Base-by-base conservation (phyloP, 228 moss, liverwort and hornwort species). In the Sphagnum magellanicum region DNA sequence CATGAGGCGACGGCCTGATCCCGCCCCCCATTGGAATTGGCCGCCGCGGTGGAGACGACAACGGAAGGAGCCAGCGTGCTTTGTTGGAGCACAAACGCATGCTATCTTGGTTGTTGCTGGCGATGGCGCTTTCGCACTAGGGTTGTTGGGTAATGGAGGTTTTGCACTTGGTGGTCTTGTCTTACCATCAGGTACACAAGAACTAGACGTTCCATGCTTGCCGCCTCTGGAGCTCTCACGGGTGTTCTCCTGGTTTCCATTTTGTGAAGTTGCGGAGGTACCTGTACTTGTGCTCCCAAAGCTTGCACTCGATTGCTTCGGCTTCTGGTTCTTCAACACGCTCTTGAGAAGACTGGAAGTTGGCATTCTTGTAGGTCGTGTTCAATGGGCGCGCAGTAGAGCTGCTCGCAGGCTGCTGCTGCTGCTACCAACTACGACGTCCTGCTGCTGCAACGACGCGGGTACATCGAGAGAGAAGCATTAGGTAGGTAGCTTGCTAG, bases 31-130 rank as follows among this genome's bases (percentile, higher is more conserved):
- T n/a, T 92, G 92, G 50, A 90, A 81, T 71, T 84, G 81, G 13
- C 68, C 74, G 14, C 89, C 91, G 61, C 95, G 84, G 71, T 95
- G 95, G 6, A 92, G 79, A 0, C 95, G 88, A 81, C 95, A 95
- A 0, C 95, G 88, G 5, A 95, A 95, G 4, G 90, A 90, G 50
- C 95, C 95, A 3, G 89, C 95, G 9, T 95, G 95, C 73, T 87
- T 95, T 15, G 95, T 95, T 1, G 95, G 95, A 0, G 95, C 95
- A n/a, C 95, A 95, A 59, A 95, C 83, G 67, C 95, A 95, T 63
- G 92, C 84, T 75, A 85, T 95, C 83, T 90, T 91, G 32, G 32
- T 32, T 32, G 32, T 3, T 0, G 82, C 73, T 5, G 81, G 85
- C 46, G 73, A 76, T 5, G 81, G 32, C 32, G 32, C 32, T 32